Percentiles rank a stretch among this genome's conserved stretches.
These are phyloP conservation scores for Paecilomyces dactylethromorphus DNA, from an alignment of 2,329 filamentous ascomycete species.

Conservation along the genomic window DNA sequence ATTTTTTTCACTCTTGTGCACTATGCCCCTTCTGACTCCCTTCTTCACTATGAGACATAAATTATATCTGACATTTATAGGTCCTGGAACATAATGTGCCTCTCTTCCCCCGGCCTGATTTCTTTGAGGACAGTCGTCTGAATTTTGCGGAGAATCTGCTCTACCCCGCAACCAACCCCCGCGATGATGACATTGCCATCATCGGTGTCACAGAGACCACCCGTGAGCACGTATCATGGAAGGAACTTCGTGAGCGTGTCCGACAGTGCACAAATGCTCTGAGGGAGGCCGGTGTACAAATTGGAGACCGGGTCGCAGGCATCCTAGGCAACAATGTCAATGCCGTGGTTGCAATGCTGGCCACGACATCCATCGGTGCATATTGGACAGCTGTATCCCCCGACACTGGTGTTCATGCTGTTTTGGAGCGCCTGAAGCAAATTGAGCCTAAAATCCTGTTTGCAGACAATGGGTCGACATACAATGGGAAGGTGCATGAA, in stretches of 20 bases:
- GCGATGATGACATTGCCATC: conserved; percentile 60
- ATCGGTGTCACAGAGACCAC: conserved; percentile 74
- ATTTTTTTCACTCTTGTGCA: not conserved
- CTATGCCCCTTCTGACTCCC: not conserved
- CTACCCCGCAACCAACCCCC: conserved; percentile 57
- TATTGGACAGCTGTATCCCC: conserved; percentile 92
- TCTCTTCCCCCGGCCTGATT: conserved; percentile 82
- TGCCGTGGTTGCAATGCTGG: conserved; percentile 81
- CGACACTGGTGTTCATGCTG: conserved; percentile 85
- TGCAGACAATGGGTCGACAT: conserved; percentile 78
- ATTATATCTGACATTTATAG: conserved; percentile 33
- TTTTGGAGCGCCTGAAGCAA: conserved; percentile 79
- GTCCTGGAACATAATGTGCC: conserved; percentile 60
- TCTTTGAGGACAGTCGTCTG: conserved; percentile 71
- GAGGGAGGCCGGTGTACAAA: conserved; percentile 56
- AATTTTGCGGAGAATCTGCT: conserved; percentile 97
- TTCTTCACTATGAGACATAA: not conserved
- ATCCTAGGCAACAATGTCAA: conserved; percentile 89
- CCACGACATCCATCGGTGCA: conserved; percentile 72
- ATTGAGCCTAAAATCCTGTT: conserved; percentile 79
- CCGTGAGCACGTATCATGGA: conserved; percentile 66
- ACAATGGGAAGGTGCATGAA: conserved; percentile 87
- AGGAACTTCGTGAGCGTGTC: conserved; percentile 70
- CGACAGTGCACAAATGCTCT: conserved; percentile 66
- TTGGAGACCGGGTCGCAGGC: conserved; percentile 57